phyloP scores from a whole-genome alignment of 345 rosid genomes.

The Lumnitzera racemosa region DNA sequence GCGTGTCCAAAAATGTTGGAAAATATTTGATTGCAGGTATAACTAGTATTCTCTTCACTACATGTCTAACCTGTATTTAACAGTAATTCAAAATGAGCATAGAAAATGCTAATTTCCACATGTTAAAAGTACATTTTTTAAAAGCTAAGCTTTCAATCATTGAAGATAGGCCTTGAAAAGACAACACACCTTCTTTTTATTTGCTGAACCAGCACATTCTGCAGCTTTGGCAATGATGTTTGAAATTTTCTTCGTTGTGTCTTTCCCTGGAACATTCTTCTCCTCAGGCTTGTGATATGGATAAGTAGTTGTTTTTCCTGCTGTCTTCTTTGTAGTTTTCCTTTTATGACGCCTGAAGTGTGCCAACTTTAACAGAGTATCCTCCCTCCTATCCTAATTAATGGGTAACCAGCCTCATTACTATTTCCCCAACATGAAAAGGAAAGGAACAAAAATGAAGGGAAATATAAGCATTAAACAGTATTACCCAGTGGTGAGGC shows the following conservation, averaged over 20 bases:
- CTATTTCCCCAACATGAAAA: background rate
- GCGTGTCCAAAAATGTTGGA: too few relatives aligned
- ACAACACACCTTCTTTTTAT: slow-evolving; percentile 66
- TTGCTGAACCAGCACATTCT: slow-evolving; percentile 72
- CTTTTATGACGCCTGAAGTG: slow-evolving; percentile 93
- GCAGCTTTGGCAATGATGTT: slow-evolving; percentile 87
- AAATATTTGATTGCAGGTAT: too few relatives aligned
- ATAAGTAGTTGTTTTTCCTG: slow-evolving; percentile 63
- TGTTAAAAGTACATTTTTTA: too few relatives aligned
- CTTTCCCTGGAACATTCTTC: slow-evolving; percentile 86
- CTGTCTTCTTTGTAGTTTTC: slow-evolving; percentile 56
- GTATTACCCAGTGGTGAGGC: slow-evolving; percentile 98
- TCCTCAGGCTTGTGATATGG: slow-evolving; percentile 96
- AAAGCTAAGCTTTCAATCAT: too few relatives aligned
- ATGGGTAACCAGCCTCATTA: slow-evolving; percentile 15
- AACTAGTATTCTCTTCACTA: too few relatives aligned
- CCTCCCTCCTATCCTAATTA: slow-evolving; percentile 95
- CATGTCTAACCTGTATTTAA: too few relatives aligned
- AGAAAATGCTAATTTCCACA: too few relatives aligned
- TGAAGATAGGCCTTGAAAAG: too few relatives aligned
- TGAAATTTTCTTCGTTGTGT: slow-evolving; percentile 73
- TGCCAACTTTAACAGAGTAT: slow-evolving; percentile 66
- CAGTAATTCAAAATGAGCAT: too few relatives aligned
- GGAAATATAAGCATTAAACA: slow-evolving; percentile 5
- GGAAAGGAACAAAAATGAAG: slow-evolving; percentile 1